Evolutionary conservation across 208 protist species (phyloP), one percentile per base, ranked within the genome.

Genomic region (Trypanosomatidae sp.): DNA sequence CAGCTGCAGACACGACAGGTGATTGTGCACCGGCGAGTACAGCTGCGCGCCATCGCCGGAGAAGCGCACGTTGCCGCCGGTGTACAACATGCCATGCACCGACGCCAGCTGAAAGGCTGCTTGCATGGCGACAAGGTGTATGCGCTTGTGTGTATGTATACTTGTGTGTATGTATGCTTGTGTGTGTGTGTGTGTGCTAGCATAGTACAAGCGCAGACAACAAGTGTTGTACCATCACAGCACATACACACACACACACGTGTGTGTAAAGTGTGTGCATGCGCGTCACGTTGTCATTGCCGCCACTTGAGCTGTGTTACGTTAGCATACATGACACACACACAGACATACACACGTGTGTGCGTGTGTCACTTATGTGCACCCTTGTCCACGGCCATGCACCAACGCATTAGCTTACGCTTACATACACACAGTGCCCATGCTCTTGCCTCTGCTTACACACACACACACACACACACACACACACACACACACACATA

Each of bases 51-150:
- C 85, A 35, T 90, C 85, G 2, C 77, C 80, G 10, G 72, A 69
- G 58, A 94, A 94, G 48, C 42, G 52, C 27, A 94, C 69, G 62
- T 94, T 94, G 50, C 85, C 85, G 28, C 85, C 85, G 22, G 85
- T 94, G 68, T 94, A 94, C 18, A 94, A 69, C 85, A 88, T 94
- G 58, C 85, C 85, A 61, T 90, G 85, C 54, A 94, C 85, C 23
- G 85, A 71, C 2, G 80, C 85, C 13, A 94, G 63, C 60, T 94
- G 80, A 44, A 88, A 94, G 23, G 63, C 71, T 11, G 57, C 85
- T 49, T 87, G 66, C 75, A 90, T 88, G 16, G 37, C 40, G n/a
- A 21, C 16, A 0, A 8, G n/a, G 28, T 37, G 22, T 22, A 37
- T 5, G 15, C 23, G 38, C 10, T 53, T 45, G 27, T 65, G 24